Evolutionary conservation across 306 rosid genomes (phyloP).

Genomic region (Citrullus colocynthis): DNA sequence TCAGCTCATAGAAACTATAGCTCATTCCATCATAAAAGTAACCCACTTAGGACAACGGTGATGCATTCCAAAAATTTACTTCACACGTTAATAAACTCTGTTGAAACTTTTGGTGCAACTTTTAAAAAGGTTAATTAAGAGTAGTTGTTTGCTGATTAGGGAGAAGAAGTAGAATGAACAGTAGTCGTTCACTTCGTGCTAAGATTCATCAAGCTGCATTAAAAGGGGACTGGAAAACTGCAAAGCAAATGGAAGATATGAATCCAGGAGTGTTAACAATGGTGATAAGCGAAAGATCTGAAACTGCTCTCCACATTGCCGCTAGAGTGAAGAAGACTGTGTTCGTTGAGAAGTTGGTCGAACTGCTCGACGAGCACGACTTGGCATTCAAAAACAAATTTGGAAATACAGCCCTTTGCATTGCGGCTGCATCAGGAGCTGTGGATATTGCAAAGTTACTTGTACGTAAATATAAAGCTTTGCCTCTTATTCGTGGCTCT

Average conservation of each 20-base stretch:
- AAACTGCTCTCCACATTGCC: not conserved
- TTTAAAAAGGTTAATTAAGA: too few species aligned
- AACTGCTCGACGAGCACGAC: not conserved
- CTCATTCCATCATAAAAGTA: too few species aligned
- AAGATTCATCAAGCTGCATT: not conserved
- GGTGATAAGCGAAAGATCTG: not conserved
- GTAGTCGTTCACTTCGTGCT: not conserved
- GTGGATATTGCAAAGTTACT: not conserved
- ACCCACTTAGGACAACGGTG: too few species aligned
- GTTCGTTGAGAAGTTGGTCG: not conserved
- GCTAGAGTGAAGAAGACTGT: not conserved
- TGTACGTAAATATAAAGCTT: not conserved
- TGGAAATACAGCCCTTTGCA: conserved; percentile 2
- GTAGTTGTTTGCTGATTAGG: too few species aligned
- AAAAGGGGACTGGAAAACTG: not conserved
- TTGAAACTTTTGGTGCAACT: too few species aligned
- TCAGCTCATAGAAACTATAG: too few species aligned
- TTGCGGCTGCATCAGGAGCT: not conserved
- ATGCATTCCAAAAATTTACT: too few species aligned
- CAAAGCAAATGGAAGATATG: not conserved
- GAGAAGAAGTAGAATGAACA: too few species aligned
- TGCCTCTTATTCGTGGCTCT: not conserved
- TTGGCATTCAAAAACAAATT: not conserved
- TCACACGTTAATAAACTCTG: too few species aligned
- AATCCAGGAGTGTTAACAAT: not conserved